Evolutionary conservation across 2,329 filamentous ascomycete species (phyloP).

Genomic region (Pyrenochaeta sp.): DNA sequence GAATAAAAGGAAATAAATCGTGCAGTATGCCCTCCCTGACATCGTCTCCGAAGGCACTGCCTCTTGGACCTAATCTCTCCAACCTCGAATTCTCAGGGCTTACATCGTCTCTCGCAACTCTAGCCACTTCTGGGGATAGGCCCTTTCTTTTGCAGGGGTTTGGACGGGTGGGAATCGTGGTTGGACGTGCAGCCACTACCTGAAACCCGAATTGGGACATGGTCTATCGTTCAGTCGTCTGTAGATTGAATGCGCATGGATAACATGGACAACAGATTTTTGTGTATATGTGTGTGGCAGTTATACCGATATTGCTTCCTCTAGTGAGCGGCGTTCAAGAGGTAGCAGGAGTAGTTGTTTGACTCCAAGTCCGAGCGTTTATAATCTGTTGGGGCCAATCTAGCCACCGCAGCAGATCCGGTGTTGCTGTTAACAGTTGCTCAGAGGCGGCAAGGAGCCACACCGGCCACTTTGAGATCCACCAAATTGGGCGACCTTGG

Average conservation of each 20-base stretch:
- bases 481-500: constrained; percentile 36
- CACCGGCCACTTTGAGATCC: constrained; percentile 39
- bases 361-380: constrained; percentile 9
- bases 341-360: background rate
- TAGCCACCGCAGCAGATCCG: constrained; percentile 39
- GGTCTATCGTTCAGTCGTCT: too few relatives aligned
- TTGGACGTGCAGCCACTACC: background rate
- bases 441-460: constrained; percentile 35
- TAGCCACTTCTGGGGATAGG: background rate
- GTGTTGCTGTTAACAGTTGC: constrained; percentile 30
- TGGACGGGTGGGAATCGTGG: background rate
- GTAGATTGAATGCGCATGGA: too few relatives aligned
- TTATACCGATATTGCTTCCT: background rate
- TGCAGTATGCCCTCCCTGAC: background rate
- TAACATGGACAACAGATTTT: too few relatives aligned
- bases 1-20: background rate
- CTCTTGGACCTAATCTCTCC: background rate
- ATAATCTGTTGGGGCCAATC: constrained; percentile 37
- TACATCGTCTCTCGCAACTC: background rate
- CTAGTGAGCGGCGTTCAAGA: background rate
- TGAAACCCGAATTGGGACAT: background rate
- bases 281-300: too few relatives aligned
- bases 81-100: background rate
- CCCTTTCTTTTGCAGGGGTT: background rate
- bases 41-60: background rate